Conservation (phyloP, 192 early-diverging fungal genomes). For the Gigaspora rosea region DNA sequence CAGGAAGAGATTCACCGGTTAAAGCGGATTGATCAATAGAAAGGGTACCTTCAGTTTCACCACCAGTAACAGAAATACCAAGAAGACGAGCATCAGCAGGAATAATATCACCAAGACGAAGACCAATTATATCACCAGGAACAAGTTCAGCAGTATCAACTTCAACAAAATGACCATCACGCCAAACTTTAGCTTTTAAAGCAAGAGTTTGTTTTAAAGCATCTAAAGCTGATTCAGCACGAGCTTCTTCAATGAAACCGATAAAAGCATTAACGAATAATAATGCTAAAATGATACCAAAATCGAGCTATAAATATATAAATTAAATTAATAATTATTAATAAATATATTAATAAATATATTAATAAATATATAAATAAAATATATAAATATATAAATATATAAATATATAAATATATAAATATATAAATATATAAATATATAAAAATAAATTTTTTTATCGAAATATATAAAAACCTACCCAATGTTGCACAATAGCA, state of each 20-base stretch:
- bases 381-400: not conserved
- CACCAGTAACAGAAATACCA: conserved; percentile 75
- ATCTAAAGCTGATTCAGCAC: conserved; percentile 91
- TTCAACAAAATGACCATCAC: conserved; percentile 75
- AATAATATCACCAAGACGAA: conserved; percentile 93
- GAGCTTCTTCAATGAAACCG: conserved; percentile 92
- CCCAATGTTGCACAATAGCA: conserved; percentile 63
- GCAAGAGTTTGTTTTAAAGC: conserved; percentile 93
- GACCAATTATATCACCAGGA: conserved; percentile 88
- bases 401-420: not conserved
- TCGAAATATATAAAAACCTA: conserved; percentile 31
- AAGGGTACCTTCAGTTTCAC: conserved; percentile 74
- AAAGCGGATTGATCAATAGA: conserved; percentile 93
- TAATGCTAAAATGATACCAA: conserved; percentile 80
- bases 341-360: too few species aligned
- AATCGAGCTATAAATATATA: conserved; percentile 69
- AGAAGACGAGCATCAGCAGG: conserved; percentile 88
- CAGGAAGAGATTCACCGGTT: conserved; percentile 92
- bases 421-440: not conserved
- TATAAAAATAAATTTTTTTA: too few species aligned
- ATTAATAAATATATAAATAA: not conserved
- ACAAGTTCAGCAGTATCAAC: conserved; percentile 77
- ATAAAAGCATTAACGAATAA: conserved; percentile 88
- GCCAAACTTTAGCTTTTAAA: conserved; percentile 78
- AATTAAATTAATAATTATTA: too few species aligned